Conservation (phyloP, 441 rosid species). For the Bocquillonia castaneifolia region DNA sequence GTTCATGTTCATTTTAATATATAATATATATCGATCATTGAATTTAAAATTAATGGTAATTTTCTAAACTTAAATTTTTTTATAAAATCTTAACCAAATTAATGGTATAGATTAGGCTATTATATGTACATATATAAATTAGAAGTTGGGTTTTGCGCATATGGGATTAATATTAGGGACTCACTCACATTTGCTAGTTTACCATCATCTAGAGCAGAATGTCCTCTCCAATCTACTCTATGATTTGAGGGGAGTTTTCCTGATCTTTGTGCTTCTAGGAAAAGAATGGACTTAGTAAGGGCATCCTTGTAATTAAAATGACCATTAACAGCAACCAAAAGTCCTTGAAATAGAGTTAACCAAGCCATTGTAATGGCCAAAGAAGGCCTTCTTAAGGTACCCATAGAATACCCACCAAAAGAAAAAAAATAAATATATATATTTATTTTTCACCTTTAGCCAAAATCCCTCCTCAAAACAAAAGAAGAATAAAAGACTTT, state of each 20-base stretch:
- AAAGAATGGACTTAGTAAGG: constrained; percentile 61
- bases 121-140: too few species aligned
- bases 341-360: constrained; percentile 37
- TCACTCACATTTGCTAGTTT: constrained; percentile 52
- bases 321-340: constrained; percentile 33
- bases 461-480: neutral
- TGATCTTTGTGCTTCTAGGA: constrained; percentile 88
- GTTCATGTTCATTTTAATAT: too few species aligned
- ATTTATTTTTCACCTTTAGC: too few species aligned
- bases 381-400: constrained; percentile 21
- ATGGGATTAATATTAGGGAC: neutral
- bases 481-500: neutral
- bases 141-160: too few species aligned
- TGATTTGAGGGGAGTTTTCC: constrained; percentile 68
- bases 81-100: too few species aligned
- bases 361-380: constrained; percentile 30
- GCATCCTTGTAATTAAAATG: constrained; percentile 62
- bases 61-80: too few species aligned
- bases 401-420: constrained; percentile 37
- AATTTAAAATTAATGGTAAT: too few species aligned
- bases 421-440: too few species aligned
- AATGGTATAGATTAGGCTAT: too few species aligned
- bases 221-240: constrained; percentile 77
- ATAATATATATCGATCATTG: too few species aligned
- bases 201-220: constrained; percentile 82